A percentile compares a stretch with the other conserved stretches of the same genome.
Evolutionary conservation across 2,329 filamentous ascomycete species (phyloP).

Genomic region (Plenodomus biglobosus): DNA sequence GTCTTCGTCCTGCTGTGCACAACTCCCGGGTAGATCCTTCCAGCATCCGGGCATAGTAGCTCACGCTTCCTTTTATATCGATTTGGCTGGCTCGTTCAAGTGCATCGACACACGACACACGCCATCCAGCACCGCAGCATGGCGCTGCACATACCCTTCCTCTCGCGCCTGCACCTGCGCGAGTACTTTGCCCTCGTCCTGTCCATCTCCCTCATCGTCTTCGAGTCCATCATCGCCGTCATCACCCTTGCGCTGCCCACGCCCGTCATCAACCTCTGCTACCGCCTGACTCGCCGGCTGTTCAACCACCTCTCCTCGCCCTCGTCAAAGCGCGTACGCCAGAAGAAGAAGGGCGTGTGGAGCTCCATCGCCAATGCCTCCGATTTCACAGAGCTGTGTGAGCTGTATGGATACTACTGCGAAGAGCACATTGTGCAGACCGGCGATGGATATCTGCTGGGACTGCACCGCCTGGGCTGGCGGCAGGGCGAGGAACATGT

Average conservation of each 20-base stretch:
- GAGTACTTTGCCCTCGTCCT: constrained; percentile 87
- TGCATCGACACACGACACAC: neutral
- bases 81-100: too few relatives aligned
- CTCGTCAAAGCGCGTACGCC: constrained; percentile 66
- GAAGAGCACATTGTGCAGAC: constrained; percentile 98
- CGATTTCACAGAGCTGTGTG: constrained; percentile 94
- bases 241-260: constrained; percentile 84
- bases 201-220: constrained; percentile 77
- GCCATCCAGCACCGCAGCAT: constrained; percentile 21
- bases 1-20: neutral
- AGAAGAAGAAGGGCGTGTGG: constrained; percentile 72
- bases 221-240: constrained; percentile 81
- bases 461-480: constrained; percentile 84
- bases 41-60: neutral
- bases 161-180: constrained; percentile 61
- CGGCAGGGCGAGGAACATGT: constrained; percentile 77
- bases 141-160: constrained; percentile 61
- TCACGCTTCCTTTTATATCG: neutral
- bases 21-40: neutral
- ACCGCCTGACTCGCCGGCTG: constrained; percentile 75
- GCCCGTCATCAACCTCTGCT: constrained; percentile 79
- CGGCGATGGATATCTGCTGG: constrained; percentile 87
- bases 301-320: constrained; percentile 79
- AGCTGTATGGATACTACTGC: constrained; percentile 84
- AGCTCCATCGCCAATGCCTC: constrained; percentile 79